phyloP scores from a whole-genome alignment of 306 rosid species.

The Cucurbita ficifolia region DNA sequence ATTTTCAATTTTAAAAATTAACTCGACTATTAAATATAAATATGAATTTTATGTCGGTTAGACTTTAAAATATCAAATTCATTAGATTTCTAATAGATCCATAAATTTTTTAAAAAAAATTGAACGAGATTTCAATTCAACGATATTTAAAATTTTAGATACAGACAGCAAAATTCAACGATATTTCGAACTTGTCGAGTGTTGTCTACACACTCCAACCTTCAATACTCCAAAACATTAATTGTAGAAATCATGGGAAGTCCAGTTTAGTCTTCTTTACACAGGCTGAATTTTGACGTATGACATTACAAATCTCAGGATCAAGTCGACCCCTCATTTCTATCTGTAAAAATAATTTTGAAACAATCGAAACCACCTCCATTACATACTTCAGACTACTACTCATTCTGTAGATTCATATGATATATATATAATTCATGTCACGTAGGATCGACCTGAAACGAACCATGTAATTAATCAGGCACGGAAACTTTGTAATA shows the following conservation, averaged over 20 bases:
- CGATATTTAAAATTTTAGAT: no score
- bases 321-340: neutral
- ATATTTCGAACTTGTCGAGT: no score
- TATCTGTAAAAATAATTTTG: conserved; percentile 12
- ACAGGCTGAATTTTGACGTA: neutral
- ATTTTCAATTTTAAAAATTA: no score
- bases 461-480: conserved; percentile 25
- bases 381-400: conserved; percentile 29
- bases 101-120: no score
- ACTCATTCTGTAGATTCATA: conserved; percentile 22
- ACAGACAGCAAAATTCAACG: no score
- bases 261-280: neutral
- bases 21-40: no score
- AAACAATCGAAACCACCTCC: conserved; percentile 16
- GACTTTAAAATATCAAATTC: no score
- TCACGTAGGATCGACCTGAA: conserved; percentile 32
- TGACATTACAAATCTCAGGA: neutral
- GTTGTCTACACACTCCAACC: no score
- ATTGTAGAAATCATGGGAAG: neutral
- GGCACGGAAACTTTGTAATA: conserved; percentile 25
- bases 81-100: no score
- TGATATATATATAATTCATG: conserved; percentile 14
- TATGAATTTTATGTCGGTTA: no score
- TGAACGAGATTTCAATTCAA: no score
- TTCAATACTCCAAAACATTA: neutral